Evolutionary conservation across 176 grass and related monocot species (phyloP).

Genomic region (Stipa capillata): DNA sequence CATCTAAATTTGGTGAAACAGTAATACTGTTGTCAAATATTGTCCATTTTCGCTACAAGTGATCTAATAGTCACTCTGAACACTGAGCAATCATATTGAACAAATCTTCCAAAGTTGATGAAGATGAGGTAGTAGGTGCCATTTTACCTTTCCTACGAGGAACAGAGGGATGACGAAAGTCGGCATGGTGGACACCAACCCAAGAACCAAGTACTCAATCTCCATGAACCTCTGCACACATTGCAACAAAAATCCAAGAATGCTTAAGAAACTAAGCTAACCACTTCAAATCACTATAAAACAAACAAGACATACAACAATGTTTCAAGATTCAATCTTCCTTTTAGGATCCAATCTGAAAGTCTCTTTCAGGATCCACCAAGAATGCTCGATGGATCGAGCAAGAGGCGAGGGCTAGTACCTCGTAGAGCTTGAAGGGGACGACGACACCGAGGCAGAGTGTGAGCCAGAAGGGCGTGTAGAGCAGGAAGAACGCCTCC

Average conservation of each 20-base stretch:
- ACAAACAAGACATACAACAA: not conserved
- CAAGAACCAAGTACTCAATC: constrained; percentile 83
- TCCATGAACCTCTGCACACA: constrained; percentile 78
- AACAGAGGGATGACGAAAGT: constrained; percentile 71
- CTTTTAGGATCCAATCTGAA: too few relatives aligned
- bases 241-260: constrained; percentile 2
- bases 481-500: constrained; percentile 83
- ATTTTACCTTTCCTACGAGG: constrained; percentile 71
- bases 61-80: not conserved
- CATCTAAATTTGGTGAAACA: not conserved
- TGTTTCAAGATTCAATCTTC: not conserved
- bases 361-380: too few relatives aligned
- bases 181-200: constrained; percentile 71
- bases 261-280: not conserved
- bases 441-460: constrained; percentile 85
- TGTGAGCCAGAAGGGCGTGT: constrained; percentile 92
- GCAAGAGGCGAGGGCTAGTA: not conserved
- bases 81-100: not conserved
- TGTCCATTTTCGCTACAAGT: not conserved
- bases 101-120: not conserved
- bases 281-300: not conserved
- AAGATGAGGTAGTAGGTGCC: not conserved
- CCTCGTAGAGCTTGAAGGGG: constrained; percentile 97
- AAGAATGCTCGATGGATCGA: constrained; percentile 7
- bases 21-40: not conserved